These are phyloP conservation scores for Trametes sanguinea DNA, from an alignment of 768 basidiomycete genomes.

Conservation along the genomic window DNA sequence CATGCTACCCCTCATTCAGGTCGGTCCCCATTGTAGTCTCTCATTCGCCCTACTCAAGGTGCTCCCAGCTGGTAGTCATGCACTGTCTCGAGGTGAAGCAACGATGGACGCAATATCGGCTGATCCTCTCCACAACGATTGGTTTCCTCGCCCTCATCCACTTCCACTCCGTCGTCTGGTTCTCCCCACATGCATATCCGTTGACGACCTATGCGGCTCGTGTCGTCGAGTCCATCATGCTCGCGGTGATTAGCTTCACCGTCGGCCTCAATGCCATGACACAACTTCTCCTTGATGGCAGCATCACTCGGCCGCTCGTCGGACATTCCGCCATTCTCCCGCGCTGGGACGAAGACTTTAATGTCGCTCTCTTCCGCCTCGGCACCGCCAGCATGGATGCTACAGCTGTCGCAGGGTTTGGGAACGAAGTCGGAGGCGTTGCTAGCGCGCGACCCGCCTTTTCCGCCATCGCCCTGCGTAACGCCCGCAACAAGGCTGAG, in stretches of 20 bases:
- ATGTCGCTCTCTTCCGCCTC: slow-evolving; percentile 66
- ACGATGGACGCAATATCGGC: slow-evolving; percentile 63
- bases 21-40: slow-evolving; percentile 23
- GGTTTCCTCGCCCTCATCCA: slow-evolving; percentile 62
- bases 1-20: slow-evolving; percentile 72
- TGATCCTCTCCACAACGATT: slow-evolving; percentile 66
- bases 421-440: slow-evolving; percentile 70
- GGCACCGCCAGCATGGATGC: slow-evolving; percentile 78
- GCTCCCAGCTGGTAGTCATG: slow-evolving; percentile 55
- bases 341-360: slow-evolving; percentile 72
- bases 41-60: not conserved
- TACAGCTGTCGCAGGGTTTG: slow-evolving; percentile 68
- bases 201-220: slow-evolving; percentile 75
- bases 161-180: slow-evolving; percentile 64
- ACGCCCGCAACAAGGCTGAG: not conserved
- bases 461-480: not conserved
- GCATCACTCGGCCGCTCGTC: slow-evolving; percentile 59
- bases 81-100: slow-evolving; percentile 68
- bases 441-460: slow-evolving; percentile 22
- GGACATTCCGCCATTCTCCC: slow-evolving; percentile 50
- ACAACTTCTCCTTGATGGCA: slow-evolving; percentile 64
- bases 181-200: slow-evolving; percentile 54
- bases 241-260: slow-evolving; percentile 59
- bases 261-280: slow-evolving; percentile 61
- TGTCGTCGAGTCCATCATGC: slow-evolving; percentile 65